These are phyloP conservation scores for Saturnispora quitensis DNA, from an alignment of 805 yeast genomes.

Conservation along the genomic window DNA sequence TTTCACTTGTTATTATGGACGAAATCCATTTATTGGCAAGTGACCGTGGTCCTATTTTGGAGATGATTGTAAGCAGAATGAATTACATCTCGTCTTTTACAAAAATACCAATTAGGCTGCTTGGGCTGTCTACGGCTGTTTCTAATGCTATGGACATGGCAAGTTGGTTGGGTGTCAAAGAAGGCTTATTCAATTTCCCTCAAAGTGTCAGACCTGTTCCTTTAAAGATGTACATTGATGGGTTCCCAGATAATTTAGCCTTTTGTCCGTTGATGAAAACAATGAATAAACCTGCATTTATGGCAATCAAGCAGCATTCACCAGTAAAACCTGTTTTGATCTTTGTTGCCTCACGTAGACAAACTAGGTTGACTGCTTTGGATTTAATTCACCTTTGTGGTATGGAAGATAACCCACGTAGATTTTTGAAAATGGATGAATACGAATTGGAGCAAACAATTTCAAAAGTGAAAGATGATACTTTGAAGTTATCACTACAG, in stretches of 20 bases:
- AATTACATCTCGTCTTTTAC: slow-evolving; percentile 58
- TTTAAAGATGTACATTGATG: slow-evolving; percentile 77
- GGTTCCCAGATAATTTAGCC: slow-evolving; percentile 73
- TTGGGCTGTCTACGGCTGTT: slow-evolving; percentile 81
- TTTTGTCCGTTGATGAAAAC: slow-evolving; percentile 81
- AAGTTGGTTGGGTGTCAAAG: slow-evolving; percentile 68
- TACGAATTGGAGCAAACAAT: slow-evolving; percentile 45
- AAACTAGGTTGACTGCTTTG: slow-evolving; percentile 70
- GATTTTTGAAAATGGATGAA: slow-evolving; percentile 61
- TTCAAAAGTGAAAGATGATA: slow-evolving; percentile 66
- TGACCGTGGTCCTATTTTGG: slow-evolving; percentile 80
- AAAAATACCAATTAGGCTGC: slow-evolving; percentile 48
- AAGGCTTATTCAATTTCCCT: slow-evolving; percentile 73
- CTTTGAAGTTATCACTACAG: slow-evolving; percentile 61
- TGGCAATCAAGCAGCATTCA: slow-evolving; percentile 88
- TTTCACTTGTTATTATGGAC: slow-evolving; percentile 74
- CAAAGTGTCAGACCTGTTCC: slow-evolving; percentile 82
- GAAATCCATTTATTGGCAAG: slow-evolving; percentile 78
- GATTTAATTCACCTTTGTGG: slow-evolving; percentile 76
- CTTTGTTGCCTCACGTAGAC: slow-evolving; percentile 80
- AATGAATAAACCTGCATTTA: slow-evolving; percentile 83
- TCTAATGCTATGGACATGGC: slow-evolving; percentile 83
- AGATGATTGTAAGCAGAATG: slow-evolving; percentile 85
- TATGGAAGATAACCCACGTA: slow-evolving; percentile 63
- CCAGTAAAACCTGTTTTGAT: slow-evolving; percentile 76